phyloP scores from a whole-genome alignment of 371 early-diverging fungal genomes.

The Rhizopus stolonifer region DNA sequence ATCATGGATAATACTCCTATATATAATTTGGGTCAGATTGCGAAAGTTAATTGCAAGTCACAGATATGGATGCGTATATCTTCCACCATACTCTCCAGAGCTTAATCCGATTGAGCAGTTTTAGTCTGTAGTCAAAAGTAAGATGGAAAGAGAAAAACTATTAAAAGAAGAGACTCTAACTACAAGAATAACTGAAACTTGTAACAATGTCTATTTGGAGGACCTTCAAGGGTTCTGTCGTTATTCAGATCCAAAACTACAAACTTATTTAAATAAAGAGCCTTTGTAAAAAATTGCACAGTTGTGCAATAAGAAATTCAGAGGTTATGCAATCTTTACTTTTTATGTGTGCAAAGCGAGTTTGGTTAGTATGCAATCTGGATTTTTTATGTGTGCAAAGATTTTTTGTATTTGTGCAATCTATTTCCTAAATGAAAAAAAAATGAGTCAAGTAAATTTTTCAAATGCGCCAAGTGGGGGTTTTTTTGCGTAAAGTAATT shows the following conservation, averaged over 20 bases:
- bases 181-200: conserved; percentile 6
- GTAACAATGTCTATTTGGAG: conserved; percentile 11
- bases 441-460: conserved; percentile 4
- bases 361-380: not conserved
- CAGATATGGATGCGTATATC: too few species aligned
- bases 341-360: not conserved
- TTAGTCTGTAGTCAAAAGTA: conserved; percentile 20
- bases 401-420: conserved; percentile 4
- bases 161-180: conserved; percentile 18
- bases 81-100: conserved; percentile 18
- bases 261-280: conserved; percentile 13
- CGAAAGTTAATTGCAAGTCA: conserved; percentile 19
- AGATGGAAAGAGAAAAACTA: conserved; percentile 12
- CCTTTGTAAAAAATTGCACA: conserved; percentile 8
- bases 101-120: conserved; percentile 23
- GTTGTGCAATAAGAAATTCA: not conserved
- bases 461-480: conserved; percentile 3
- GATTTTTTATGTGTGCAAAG: conserved; percentile 4
- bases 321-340: conserved; percentile 1
- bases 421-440: conserved; percentile 1
- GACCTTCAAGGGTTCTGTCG: conserved; percentile 12
- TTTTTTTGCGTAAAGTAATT: conserved; percentile 5
- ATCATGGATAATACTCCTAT: conserved; percentile 13
- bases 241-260: conserved; percentile 15
- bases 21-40: conserved; percentile 14